Conservation (phyloP, 1,139 yeast species). For the Hyphopichia fennica region DNA sequence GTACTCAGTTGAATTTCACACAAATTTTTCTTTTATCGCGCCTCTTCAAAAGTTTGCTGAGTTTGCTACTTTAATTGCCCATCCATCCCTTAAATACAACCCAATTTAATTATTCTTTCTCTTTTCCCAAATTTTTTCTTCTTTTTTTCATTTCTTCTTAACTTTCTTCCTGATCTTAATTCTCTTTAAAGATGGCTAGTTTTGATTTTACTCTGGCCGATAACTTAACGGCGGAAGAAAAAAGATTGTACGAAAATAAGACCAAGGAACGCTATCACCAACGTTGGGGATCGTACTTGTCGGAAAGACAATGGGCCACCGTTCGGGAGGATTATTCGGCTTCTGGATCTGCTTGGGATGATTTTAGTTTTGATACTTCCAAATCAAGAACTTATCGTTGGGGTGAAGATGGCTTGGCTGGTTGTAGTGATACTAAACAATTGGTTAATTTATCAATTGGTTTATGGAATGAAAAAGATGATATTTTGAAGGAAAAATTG, state of each 20-base stretch:
- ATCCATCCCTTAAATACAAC: neutral
- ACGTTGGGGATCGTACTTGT: conserved; percentile 90
- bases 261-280: conserved; percentile 68
- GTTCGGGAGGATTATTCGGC: conserved; percentile 90
- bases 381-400: conserved; percentile 83
- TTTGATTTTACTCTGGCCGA: conserved; percentile 3
- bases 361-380: conserved; percentile 87
- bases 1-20: no score
- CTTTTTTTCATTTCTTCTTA: no score
- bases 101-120: no score
- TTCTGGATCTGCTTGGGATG: conserved; percentile 91
- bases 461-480: conserved; percentile 91
- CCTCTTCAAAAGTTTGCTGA: neutral
- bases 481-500: conserved; percentile 79
- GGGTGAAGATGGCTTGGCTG: conserved; percentile 98
- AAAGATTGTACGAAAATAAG: conserved; percentile 61
- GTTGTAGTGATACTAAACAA: conserved; percentile 86
- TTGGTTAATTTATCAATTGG: conserved; percentile 75
- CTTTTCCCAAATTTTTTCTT: no score
- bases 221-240: conserved; percentile 59
- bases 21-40: neutral
- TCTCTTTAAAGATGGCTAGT: conserved; percentile 3
- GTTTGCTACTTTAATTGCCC: no score
- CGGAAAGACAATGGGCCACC: conserved; percentile 94
- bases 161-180: neutral